Base-by-base conservation (phyloP, 2,329 filamentous ascomycete genomes). In the Ophiosphaerella herpotricha region DNA sequence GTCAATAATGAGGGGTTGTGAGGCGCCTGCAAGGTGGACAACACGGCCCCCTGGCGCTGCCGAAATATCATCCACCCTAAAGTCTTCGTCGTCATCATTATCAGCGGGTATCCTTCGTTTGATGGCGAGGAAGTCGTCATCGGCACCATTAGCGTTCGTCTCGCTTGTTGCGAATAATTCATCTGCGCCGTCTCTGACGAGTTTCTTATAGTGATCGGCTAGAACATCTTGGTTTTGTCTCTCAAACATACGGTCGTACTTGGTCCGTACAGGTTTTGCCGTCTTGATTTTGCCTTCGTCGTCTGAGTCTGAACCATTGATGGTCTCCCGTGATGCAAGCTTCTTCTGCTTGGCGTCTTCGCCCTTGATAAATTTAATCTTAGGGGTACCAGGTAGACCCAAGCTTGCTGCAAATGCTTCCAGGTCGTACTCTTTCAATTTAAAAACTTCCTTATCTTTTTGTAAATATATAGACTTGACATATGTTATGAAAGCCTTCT, bases 231-330 rank as follows among this genome's bases (percentile, higher is more conserved):
- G 93, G 74, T 99, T 99, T 63, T 88, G 89, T 53, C 94, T 83
- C 78, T 97, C 93, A 74, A 97, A 97, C 94, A 99, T 97, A 62
- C 91, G 88, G 74, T 99, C 91, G 71, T 96, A 95, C 74, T 96
- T 97, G 29, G 95, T 99, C 54, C 91, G 85, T 14, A 96, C 90
- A 75, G 86, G 85, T 71, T 83, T 85, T 53, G 78, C 75, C 58
- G 78, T 71, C 64, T 81, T 80, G 31, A 70, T 64, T 34, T 71
- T 77, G 23, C 66, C 70, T 13, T 80, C 79, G n/a, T 84, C 80
- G 3, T 85, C 86, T 12, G 83, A 86, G 71, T 89, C 71, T 72
- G 89, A 69, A 11, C 70, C 61, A 16, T 78, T 76, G 39, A 90
- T 74, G 43, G 81, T 79, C 35, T 82, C 83, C 50, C 91, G 83